Evolutionary conservation across 208 protist species (phyloP).

Genomic region (Angomonas deanei): DNA sequence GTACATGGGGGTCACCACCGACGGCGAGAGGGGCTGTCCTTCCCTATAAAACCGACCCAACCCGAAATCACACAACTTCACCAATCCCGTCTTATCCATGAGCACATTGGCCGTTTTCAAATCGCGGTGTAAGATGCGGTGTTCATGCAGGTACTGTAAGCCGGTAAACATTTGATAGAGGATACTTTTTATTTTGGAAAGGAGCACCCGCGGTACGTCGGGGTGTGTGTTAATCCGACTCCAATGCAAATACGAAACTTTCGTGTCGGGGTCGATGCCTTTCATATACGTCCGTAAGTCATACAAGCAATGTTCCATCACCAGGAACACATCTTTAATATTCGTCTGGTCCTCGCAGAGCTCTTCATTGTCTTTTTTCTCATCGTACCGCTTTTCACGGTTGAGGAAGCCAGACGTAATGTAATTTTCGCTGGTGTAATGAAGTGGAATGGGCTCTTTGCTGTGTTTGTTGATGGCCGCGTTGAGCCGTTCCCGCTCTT

Average conservation of each 20-base stretch:
- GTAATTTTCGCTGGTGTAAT: not conserved
- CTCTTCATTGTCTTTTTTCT: not conserved
- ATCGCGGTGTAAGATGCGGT: conserved; percentile 83
- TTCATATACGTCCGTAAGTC: conserved; percentile 74
- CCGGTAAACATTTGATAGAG: conserved; percentile 65
- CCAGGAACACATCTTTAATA: conserved; percentile 64
- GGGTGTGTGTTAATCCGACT: conserved; percentile 55
- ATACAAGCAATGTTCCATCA: conserved; percentile 80
- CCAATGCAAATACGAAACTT: conserved; percentile 49
- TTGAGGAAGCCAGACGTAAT: not conserved
- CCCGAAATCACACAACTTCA: conserved; percentile 90
- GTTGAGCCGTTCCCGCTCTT: not conserved
- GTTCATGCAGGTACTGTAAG: conserved; percentile 73
- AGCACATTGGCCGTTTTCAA: conserved; percentile 89
- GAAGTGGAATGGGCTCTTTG: not conserved
- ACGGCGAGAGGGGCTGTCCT: conserved; percentile 69
- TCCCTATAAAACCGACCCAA: conserved; percentile 81
- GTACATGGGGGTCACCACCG: conserved; percentile 95
- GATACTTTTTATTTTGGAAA: conserved; percentile 78
- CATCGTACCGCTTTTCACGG: not conserved
- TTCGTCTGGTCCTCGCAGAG: not conserved
- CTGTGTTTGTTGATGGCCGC: not conserved
- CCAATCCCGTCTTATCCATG: conserved; percentile 43
- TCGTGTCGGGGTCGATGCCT: conserved; percentile 14
- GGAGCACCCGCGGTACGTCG: conserved; percentile 32